Conservation (phyloP, 192 early-diverging fungal species). For the Podochytrium sp. region DNA sequence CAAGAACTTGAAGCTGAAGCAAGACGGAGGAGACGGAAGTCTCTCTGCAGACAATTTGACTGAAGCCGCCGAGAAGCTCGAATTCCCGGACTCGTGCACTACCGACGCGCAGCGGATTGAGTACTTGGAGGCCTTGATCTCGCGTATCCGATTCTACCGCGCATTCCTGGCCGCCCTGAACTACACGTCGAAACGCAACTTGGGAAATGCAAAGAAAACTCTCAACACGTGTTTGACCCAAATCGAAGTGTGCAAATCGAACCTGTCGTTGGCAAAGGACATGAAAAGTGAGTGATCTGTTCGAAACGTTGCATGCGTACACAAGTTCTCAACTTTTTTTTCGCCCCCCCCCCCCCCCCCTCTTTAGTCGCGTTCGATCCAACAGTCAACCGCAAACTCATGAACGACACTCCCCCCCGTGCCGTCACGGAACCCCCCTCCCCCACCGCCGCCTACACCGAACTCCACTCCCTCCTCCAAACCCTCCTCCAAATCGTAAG, state of each 20-base stretch:
- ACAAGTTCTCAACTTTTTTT: not conserved
- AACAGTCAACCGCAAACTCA: conserved; percentile 10
- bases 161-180: conserved; percentile 3
- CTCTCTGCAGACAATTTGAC: not conserved
- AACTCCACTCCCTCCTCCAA: not conserved
- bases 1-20: not conserved
- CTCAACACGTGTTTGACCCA: conserved; percentile 10
- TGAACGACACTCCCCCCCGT: conserved; percentile 25
- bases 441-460: conserved; percentile 4
- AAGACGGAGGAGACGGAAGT: not conserved
- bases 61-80: conserved; percentile 8
- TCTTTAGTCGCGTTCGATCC: conserved; percentile 29
- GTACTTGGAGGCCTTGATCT: conserved; percentile 20
- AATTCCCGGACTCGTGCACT: conserved; percentile 13
- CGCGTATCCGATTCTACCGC: conserved; percentile 9
- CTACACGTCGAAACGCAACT: conserved; percentile 4
- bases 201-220: conserved; percentile 31
- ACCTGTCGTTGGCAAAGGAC: not conserved
- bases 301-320: not conserved
- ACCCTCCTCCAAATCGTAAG: conserved; percentile 21
- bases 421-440: conserved; percentile 2
- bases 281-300: conserved; percentile 11
- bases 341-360: not conserved
- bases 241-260: conserved; percentile 4
- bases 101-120: not conserved